These are phyloP conservation scores for Neopestalotiopsis clavispora DNA, from an alignment of 2,329 filamentous ascomycete species.

Conservation along the genomic window DNA sequence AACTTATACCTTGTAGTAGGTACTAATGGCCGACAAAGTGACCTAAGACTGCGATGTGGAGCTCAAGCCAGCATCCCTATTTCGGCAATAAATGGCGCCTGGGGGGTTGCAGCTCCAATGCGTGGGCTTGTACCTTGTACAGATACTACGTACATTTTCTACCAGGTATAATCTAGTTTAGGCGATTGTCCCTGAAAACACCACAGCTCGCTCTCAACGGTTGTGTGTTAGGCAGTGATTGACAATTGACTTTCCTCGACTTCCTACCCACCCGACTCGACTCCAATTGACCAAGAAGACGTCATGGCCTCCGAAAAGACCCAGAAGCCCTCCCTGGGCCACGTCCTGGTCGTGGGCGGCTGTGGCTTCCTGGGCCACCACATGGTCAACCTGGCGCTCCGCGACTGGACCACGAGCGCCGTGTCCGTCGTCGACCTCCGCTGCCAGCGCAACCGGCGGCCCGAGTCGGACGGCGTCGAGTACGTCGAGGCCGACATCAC, in stretches of 20 bases:
- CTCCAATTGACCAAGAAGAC: background rate
- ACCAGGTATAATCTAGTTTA: background rate
- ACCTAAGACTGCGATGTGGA: background rate
- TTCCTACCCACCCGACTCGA: background rate
- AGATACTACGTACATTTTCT: background rate
- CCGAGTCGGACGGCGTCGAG: slow-evolving; percentile 57
- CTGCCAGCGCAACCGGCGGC: slow-evolving; percentile 71
- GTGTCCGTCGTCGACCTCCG: slow-evolving; percentile 76
- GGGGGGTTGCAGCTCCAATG: background rate
- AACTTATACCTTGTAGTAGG: background rate
- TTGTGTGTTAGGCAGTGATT: background rate
- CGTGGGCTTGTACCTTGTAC: background rate
- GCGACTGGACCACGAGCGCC: slow-evolving; percentile 58
- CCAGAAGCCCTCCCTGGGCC: slow-evolving; percentile 58
- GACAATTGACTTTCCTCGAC: background rate
- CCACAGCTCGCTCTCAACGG: background rate
- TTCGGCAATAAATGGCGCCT: slow-evolving; percentile 4
- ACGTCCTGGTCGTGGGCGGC: slow-evolving; percentile 79
- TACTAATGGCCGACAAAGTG: background rate
- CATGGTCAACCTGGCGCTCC: slow-evolving; percentile 75
- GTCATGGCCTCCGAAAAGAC: slow-evolving; percentile 22
- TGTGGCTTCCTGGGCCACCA: slow-evolving; percentile 86
- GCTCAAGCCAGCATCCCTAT: slow-evolving; percentile 2
- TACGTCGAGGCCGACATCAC: slow-evolving; percentile 85
- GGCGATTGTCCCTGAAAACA: slow-evolving; percentile 1